Percentiles rank a stretch among this genome's conserved stretches.
Evolutionary conservation across 2,329 filamentous ascomycete species (phyloP).

Genomic region (Cordyceps tenuipes): DNA sequence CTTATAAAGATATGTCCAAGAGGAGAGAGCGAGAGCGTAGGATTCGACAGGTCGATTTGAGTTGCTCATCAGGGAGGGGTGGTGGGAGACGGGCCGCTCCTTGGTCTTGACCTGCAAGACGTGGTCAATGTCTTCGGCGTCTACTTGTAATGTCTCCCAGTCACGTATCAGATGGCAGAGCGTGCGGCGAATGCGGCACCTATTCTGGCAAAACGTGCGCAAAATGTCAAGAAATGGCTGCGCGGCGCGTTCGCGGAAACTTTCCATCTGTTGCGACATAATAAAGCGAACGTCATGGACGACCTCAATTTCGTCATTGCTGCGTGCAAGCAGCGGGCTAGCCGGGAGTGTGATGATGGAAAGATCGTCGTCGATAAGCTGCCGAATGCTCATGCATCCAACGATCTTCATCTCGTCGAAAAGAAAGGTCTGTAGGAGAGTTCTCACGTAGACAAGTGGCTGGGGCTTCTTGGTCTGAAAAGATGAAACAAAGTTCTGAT

Average conservation of each 20-base stretch:
- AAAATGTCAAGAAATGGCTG: slow-evolving; percentile 77
- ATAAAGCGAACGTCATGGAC: slow-evolving; percentile 65
- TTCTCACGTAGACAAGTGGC: slow-evolving; percentile 75
- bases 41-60: slow-evolving; percentile 38
- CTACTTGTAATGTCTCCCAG: slow-evolving; percentile 76
- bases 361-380: slow-evolving; percentile 77
- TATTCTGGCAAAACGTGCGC: slow-evolving; percentile 79
- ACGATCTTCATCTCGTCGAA: slow-evolving; percentile 65
- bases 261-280: slow-evolving; percentile 66
- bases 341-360: slow-evolving; percentile 65
- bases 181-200: slow-evolving; percentile 81
- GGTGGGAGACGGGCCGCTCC: slow-evolving; percentile 50
- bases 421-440: slow-evolving; percentile 67
- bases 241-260: slow-evolving; percentile 51
- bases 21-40: slow-evolving; percentile 66
- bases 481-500: slow-evolving; percentile 60
- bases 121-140: slow-evolving; percentile 70
- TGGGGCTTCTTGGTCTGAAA: slow-evolving; percentile 76
- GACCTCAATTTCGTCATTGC: slow-evolving; percentile 68
- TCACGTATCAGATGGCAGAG: slow-evolving; percentile 75
- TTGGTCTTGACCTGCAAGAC: slow-evolving; percentile 53
- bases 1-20: slow-evolving; percentile 87
- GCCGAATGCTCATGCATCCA: slow-evolving; percentile 58
- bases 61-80: slow-evolving; percentile 20
- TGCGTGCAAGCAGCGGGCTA: slow-evolving; percentile 60